Base-by-base conservation (phyloP, 169 alveolate genomes). In the Eimeria zaria region DNA sequence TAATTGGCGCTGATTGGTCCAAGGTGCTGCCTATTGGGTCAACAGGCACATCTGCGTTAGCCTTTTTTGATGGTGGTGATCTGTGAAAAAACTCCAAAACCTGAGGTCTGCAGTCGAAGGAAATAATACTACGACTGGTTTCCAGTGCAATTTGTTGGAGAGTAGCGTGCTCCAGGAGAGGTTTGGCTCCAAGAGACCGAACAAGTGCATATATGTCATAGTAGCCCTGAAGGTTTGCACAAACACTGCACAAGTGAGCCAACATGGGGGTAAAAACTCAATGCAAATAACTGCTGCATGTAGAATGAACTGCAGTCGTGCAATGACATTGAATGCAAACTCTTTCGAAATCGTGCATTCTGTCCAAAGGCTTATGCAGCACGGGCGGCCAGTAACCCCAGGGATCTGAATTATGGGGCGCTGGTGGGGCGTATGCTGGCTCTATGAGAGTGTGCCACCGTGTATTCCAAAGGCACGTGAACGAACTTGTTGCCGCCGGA, bases 101-200 rank as follows among this genome's bases (percentile, higher is more conserved):
- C 85, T 92, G 92, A 16, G 96, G 93, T 22, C 76, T 92, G 58
- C 76, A 62, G 55, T 58, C 89, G 48, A 80, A 92, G 33, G 96
- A 69, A 5, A 55, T n/a, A n/a, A 92, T 53, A 27, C 92, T 92
- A 87, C 46, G 89, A 30, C 96, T 92, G 58, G 64, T 62, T 39
- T 81, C 62, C 69, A 46, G 55, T 11, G 89, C 84, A 39, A 94
- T 64, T 24, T 36, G 96, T 33, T 81, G 96, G 39, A 94, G 85
- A 60, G 91, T 94, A 12, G 69, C 69, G 22, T 81, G 46, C 18
- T 88, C 95, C 89, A 94, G 89, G 30, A 94, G 89, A 2, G 89
- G 95, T 60, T 94, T 55, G 44, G 95, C 85, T 36, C 96, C 96
- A 11, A 94, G 89, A 22, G 89, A 67, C 53, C 41, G 46, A 33